Base-by-base conservation (phyloP, 805 yeast genomes). In the Candida ficus region DNA sequence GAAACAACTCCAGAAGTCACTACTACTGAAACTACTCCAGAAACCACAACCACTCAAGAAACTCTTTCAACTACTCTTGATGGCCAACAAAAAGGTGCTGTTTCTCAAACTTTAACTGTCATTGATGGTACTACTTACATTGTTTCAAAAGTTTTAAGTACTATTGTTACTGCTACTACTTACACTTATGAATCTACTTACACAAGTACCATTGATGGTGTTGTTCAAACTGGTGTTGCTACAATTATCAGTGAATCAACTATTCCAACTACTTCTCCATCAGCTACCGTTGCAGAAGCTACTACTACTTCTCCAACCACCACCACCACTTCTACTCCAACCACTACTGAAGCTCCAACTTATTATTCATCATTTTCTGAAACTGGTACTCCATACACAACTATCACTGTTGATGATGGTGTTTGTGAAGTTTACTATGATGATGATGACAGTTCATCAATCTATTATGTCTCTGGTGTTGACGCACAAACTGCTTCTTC, bases 391-490 rank as follows among this genome's bases (percentile, higher is more conserved):
- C 42, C 48, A 25, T 55, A 50, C 44, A 44, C 57, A 9, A 55
- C 59, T 4, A 33, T 47, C 9, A 23, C 39, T 10, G 25, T 41
- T 5, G 50, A 46, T 35, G 44, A 41, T 29, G 60, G 60, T 42
- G 53, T 54, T 16, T 57, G 61, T 46, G 54, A 53, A 16, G 43
- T 57, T 13, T 55, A 55, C 46, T 50, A 49, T 38, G 53, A 54
- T 23, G 55, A 53, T 40, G 48, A 44, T 23, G 49, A 38, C 17
- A 39, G 35, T 9, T 12, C 18, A 13, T 39, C 46, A 9, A 35
- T 37, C 18, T 47, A 42, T 20, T 57, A 53, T 37, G 57, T 55
- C 41, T 51, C 56, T 42, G 61, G 61, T 6, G 14, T 47, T 9
- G 61, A 46, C 29, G 58, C 61, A n/a, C 12, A 36, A 17, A 53